A percentile compares a stretch with the other conserved stretches of the same genome.
Conservation (phyloP, 2,329 filamentous ascomycete genomes). For the Botryotinia convoluta region DNA sequence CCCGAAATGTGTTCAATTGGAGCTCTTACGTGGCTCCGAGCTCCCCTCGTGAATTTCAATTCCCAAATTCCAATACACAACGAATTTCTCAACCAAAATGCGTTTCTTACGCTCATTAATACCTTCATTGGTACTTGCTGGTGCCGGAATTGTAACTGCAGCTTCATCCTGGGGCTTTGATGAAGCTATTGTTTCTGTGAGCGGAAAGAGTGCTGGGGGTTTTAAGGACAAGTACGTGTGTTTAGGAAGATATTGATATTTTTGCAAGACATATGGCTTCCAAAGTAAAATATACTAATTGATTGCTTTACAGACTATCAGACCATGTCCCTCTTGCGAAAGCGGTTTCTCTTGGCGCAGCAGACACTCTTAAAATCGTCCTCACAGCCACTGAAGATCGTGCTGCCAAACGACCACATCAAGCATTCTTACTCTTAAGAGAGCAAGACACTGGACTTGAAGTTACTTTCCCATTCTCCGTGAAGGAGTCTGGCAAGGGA, state of each 20-base stretch:
- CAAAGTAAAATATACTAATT: background rate
- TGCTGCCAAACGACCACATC: slow-evolving; percentile 81
- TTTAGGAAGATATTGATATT: background rate
- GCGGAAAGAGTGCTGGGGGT: slow-evolving; percentile 54
- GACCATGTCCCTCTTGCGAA: slow-evolving; percentile 48
- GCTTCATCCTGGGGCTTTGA: slow-evolving; percentile 67
- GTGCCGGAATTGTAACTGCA: slow-evolving; percentile 43
- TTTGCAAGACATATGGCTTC: background rate
- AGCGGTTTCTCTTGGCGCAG: slow-evolving; percentile 60
- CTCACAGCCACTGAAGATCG: slow-evolving; percentile 78
- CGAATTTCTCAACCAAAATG: slow-evolving; percentile 37
- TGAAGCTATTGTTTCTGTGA: slow-evolving; percentile 66
- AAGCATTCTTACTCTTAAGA: slow-evolving; percentile 83
- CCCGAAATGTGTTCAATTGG: slow-evolving; percentile 21
- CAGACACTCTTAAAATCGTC: slow-evolving; percentile 76
- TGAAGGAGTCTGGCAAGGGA: slow-evolving; percentile 87
- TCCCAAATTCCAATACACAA: background rate
- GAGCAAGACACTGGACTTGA: slow-evolving; percentile 76
- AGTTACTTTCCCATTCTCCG: slow-evolving; percentile 76
- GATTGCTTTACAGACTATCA: slow-evolving; percentile 29
- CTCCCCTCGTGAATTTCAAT: slow-evolving; percentile 14
- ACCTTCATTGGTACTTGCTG: slow-evolving; percentile 43
- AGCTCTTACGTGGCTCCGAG: slow-evolving; percentile 22
- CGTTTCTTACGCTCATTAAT: slow-evolving; percentile 43
- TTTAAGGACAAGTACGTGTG: slow-evolving; percentile 63